phyloP scores from a whole-genome alignment of 192 early-diverging fungal genomes.

The Coemansia sp. region DNA sequence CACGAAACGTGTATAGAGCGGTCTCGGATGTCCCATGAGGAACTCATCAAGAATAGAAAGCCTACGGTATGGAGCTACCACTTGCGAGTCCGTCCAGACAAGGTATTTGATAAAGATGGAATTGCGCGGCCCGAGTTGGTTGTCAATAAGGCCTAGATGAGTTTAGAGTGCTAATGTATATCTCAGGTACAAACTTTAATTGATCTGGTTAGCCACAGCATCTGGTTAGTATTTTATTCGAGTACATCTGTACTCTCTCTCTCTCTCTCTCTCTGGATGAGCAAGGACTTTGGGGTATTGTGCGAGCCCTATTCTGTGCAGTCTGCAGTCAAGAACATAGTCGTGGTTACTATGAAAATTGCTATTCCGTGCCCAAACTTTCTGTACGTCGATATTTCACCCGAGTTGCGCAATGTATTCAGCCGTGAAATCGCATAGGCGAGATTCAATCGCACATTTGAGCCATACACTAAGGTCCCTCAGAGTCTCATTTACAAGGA shows the following conservation, averaged over 20 bases:
- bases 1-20: constrained; percentile 33
- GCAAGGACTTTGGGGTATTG: neutral
- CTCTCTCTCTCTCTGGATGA: neutral
- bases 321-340: neutral
- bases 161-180: neutral
- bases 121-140: constrained; percentile 20
- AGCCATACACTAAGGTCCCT: neutral
- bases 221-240: too few species aligned
- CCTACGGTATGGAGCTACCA: constrained; percentile 47
- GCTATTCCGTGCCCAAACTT: neutral
- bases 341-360: neutral
- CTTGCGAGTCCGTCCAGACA: constrained; percentile 39
- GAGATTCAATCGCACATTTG: neutral
- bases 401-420: neutral
- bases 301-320: neutral
- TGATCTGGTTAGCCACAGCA: too few species aligned
- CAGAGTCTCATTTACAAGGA: neutral
- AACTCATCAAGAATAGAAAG: constrained; percentile 37
- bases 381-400: neutral
- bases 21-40: constrained; percentile 45
- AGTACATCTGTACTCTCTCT: too few species aligned
- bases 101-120: constrained; percentile 39
- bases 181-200: too few species aligned
- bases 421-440: neutral
- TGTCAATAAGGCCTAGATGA: neutral